A percentile compares a stretch with the other conserved stretches of the same genome.
phyloP scores from a whole-genome alignment of 306 rosid genomes.

The Phaseolus lunatus region DNA sequence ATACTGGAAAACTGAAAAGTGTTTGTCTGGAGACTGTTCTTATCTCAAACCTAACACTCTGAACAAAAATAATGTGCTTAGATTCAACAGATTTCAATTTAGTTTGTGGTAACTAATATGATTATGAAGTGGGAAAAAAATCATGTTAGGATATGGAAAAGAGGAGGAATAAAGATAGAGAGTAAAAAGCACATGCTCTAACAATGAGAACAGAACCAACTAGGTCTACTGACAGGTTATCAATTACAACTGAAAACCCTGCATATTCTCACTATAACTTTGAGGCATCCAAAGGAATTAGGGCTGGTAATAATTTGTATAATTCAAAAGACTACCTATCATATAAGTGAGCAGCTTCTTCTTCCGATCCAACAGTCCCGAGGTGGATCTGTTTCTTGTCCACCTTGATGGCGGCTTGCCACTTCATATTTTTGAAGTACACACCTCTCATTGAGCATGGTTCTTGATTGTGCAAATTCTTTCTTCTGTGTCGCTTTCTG shows the following conservation, averaged over 20 bases:
- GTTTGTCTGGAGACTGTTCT: neutral
- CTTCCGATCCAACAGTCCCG: constrained; percentile 93
- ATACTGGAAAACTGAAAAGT: neutral
- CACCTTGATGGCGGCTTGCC: constrained; percentile 98
- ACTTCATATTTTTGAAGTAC: constrained; percentile 92
- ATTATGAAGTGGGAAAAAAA: neutral
- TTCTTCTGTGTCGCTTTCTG: constrained; percentile 88
- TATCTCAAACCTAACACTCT: neutral
- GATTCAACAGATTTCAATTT: neutral
- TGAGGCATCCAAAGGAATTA: constrained; percentile 14
- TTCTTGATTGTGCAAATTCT: constrained; percentile 77
- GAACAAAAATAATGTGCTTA: neutral
- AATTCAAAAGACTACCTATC: constrained; percentile 67
- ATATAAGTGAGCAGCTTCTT: constrained; percentile 91
- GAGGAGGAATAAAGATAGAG: neutral
- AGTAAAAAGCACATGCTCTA: neutral
- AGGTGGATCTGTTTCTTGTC: constrained; percentile 98
- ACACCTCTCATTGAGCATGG: constrained; percentile 87
- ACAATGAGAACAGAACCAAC: neutral
- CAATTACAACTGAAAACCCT: constrained; percentile 15
- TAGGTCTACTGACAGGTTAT: constrained; percentile 13
- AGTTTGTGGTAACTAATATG: neutral
- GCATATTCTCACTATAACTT: constrained; percentile 13
- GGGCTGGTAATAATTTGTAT: neutral
- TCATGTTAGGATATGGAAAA: constrained; percentile 2